phyloP scores from a whole-genome alignment of 192 early-diverging fungal species.

The Chytriomyces hyalinus region DNA sequence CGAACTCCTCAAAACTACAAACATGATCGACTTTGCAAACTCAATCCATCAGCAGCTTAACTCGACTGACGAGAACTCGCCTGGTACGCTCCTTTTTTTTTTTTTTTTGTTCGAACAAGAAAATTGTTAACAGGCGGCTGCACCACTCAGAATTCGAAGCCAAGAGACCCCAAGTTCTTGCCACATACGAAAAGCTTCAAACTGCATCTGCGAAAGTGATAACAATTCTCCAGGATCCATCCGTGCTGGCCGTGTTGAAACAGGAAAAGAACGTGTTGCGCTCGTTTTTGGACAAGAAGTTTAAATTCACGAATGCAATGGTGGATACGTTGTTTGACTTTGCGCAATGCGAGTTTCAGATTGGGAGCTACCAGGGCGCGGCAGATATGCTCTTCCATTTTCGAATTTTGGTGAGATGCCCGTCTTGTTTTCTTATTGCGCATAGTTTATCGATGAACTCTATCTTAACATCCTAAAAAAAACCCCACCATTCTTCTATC shows the following conservation, averaged over 20 bases:
- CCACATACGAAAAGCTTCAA: slow-evolving; percentile 75
- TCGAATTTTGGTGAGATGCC: slow-evolving; percentile 77
- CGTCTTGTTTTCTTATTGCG: too few species aligned
- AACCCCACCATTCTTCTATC: too few species aligned
- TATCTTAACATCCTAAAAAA: too few species aligned
- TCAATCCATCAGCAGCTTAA: slow-evolving; percentile 83
- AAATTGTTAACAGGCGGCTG: too few species aligned
- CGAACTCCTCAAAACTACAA: slow-evolving; percentile 83
- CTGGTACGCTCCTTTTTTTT: slow-evolving; percentile 60
- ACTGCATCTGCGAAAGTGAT: slow-evolving; percentile 80
- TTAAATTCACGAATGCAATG: slow-evolving; percentile 86
- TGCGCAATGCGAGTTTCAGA: slow-evolving; percentile 90
- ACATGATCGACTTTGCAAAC: slow-evolving; percentile 94
- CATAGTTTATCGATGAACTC: too few species aligned
- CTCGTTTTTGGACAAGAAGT: slow-evolving; percentile 84
- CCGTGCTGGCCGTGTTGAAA: slow-evolving; percentile 81
- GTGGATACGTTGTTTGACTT: slow-evolving; percentile 84
- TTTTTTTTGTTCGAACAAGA: neutral
- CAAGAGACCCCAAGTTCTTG: slow-evolving; percentile 78
- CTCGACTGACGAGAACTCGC: slow-evolving; percentile 72
- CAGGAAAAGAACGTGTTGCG: slow-evolving; percentile 95
- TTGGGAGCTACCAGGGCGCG: slow-evolving; percentile 88
- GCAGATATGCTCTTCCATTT: slow-evolving; percentile 95
- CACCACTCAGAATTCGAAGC: slow-evolving; percentile 60
- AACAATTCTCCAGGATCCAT: slow-evolving; percentile 86